These are phyloP conservation scores for Quercus ilex DNA, from an alignment of 306 rosid species.

Conservation along the genomic window DNA sequence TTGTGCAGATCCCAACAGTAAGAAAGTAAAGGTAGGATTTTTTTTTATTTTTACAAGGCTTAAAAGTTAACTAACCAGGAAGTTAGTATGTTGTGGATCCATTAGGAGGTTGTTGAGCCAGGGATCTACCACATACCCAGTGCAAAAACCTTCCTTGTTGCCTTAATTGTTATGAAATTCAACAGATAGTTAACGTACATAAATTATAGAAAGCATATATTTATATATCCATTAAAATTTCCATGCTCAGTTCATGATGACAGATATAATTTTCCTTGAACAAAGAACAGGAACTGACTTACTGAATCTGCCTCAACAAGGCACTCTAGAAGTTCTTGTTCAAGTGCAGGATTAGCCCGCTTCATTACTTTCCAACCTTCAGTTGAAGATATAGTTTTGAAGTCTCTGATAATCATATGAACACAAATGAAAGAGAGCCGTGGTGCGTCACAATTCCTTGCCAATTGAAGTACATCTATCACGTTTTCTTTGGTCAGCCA, in stretches of 20 bases:
- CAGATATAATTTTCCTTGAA: neutral
- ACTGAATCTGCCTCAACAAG: conserved; percentile 45
- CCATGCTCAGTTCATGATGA: neutral
- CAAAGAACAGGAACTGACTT: conserved; percentile 16
- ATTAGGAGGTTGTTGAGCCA: neutral
- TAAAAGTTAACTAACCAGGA: neutral
- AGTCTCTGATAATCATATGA: conserved; percentile 34
- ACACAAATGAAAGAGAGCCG: conserved; percentile 36
- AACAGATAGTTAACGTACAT: neutral
- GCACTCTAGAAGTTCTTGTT: conserved; percentile 42
- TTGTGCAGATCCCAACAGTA: neutral
- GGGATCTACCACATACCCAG: neutral
- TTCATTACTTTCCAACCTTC: conserved; percentile 50
- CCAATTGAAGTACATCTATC: conserved; percentile 45
- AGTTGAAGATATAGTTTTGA: conserved; percentile 35
- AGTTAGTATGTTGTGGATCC: neutral
- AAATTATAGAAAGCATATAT: neutral
- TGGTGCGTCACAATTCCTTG: conserved; percentile 38
- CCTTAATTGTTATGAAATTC: neutral
- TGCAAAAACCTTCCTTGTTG: neutral
- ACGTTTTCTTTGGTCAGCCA: conserved; percentile 42
- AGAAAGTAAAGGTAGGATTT: neutral
- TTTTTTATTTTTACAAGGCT: neutral
- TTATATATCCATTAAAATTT: neutral
- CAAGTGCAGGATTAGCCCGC: conserved; percentile 40